phyloP scores from a whole-genome alignment of 345 rosid genomes.

The Hibiscus tridactylites region DNA sequence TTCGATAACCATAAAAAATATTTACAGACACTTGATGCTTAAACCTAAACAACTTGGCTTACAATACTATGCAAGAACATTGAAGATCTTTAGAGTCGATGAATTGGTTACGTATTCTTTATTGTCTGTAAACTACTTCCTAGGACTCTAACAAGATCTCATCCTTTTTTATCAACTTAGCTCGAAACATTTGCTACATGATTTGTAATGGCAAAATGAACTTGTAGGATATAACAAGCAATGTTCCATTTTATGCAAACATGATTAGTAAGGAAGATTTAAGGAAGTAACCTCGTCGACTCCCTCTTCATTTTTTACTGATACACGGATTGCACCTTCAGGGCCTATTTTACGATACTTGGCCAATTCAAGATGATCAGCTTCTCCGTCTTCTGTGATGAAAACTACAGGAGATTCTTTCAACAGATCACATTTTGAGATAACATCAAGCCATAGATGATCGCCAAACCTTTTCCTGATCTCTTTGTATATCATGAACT shows the following conservation, averaged over 20 bases:
- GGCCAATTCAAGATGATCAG: constrained; percentile 40
- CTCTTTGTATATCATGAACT: constrained; percentile 75
- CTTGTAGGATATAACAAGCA: background rate
- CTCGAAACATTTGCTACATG: background rate
- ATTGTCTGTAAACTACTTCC: background rate
- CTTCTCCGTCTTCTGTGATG: constrained; percentile 43
- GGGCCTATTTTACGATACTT: constrained; percentile 66
- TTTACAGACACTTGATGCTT: background rate
- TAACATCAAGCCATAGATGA: constrained; percentile 80
- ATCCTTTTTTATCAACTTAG: background rate
- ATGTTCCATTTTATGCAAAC: background rate
- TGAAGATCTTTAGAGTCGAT: background rate
- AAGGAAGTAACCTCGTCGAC: constrained; percentile 45
- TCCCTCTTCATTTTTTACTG: constrained; percentile 59
- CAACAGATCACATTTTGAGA: constrained; percentile 80
- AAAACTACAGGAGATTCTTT: constrained; percentile 47
- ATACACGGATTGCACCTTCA: constrained; percentile 55
- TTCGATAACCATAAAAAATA: background rate
- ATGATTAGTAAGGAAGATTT: background rate
- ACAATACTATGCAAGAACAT: background rate
- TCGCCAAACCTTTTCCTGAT: constrained; percentile 59
- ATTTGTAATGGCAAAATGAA: background rate
- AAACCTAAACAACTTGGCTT: background rate
- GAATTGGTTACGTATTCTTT: background rate
- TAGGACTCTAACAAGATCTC: background rate